Evolutionary conservation across 257 asterid species (phyloP), one percentile per base, ranked within the genome.

Genomic region (Nicotiana attenuata): DNA sequence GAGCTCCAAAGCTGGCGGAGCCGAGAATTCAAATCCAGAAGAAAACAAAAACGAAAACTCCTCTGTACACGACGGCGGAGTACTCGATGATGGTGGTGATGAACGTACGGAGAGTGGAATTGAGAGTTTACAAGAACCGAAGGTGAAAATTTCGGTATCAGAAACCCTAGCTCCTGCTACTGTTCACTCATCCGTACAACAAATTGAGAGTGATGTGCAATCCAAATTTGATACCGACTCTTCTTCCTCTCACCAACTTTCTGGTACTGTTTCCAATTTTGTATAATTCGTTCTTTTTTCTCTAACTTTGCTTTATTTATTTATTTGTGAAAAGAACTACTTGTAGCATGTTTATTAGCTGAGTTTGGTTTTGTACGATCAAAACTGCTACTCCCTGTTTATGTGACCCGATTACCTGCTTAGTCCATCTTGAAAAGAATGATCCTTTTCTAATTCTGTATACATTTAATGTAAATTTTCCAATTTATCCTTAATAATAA

Each of bases 221-320:
- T 53, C 67, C n/a, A 53, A 55, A 53, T 53, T 29, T 7, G 28
- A 26, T 65, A 7, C 15, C 2, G 82, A 57, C 7, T 10, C 7
- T 11, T 79, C 76, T 45, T 50, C 82, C 8, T 8, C 61, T 64
- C 56, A 59, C 24, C 60, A 60, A 66, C 82, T 79, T 66, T 79
- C 82, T 38, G 82, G 82, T 79, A 63, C 76, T 22, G 31, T 71
- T 79, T 68, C 77, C 7, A 26, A 35, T 60, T 17, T 33, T 2
- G 29, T n/a, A 1, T 71, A 45, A 41, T 22, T 71, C 1, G 7
- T 69, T 69, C 29, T 22, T 3, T 22, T 61, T 61, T 3, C 20
- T 1, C 3, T 0, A 0, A 0, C 2, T 20, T 41, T 41, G 3
- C 3, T 5, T 45, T 20, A 11, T 59, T 20, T 7, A 0, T 52